Evolutionary conservation across 805 yeast species (phyloP), one percentile per base, ranked within the genome.

Genomic region (Cyberlindnera sargentensis): DNA sequence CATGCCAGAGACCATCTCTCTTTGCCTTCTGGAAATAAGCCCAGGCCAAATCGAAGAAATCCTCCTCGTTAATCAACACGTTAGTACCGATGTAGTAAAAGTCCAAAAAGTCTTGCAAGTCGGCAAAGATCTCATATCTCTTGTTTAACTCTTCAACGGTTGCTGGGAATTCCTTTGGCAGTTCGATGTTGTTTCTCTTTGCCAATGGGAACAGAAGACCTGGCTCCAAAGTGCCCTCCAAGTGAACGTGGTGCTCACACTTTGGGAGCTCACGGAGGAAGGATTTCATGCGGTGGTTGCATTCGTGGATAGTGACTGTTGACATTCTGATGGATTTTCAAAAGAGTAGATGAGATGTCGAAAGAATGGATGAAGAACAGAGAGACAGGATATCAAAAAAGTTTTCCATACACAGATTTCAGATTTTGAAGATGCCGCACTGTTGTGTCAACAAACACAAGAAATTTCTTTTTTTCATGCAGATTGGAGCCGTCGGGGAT

Each of bases 171-270:
- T 63, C 65, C 3, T 60, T 72, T 15, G 95, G 95, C 32, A 86
- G 65, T 20, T 58, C 45, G 44, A 85, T 71, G 31, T 65, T 62
- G 65, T 84, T 84, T 65, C 86, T 75, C 55, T 73, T 65, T 0
- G 91, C 89, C 44, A 85, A 66, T 41, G 77, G 75, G 63, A 84
- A 82, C 46, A 85, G 66, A 32, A 84, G 70, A 39, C 76, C 76
- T n/a, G 95, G 93, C 48, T 82, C 84, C 44, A 85, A 62, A 34
- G 95, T 84, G 31, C 95, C 95, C 67, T 85, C 95, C 37, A 86
- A 61, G 63, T 86, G 95, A 47, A 85, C 76, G 59, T 86, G 95
- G 60, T 85, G 91, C 62, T 86, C 95, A 67, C 93, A 85, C 63
- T 86, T 86, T 46, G 95, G 95, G 40, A 86, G 68, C 52, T 82